These are phyloP conservation scores for Aspergillus ellipticus DNA, from an alignment of 495 filamentous ascomycete species.

Conservation along the genomic window DNA sequence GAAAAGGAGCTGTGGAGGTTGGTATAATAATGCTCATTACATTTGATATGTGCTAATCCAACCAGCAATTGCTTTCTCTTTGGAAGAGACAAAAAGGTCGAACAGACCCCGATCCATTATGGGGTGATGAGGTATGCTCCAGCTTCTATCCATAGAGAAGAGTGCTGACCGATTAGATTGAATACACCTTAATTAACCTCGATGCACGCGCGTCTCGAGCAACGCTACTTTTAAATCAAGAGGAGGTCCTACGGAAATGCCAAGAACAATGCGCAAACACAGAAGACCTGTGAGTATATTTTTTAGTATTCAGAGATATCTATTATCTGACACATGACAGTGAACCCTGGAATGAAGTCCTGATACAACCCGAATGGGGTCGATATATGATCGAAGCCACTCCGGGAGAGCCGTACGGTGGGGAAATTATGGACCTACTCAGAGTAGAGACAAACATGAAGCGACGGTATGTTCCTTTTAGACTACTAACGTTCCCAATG, in stretches of 20 bases:
- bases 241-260: background rate
- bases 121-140: slow-evolving; percentile 1
- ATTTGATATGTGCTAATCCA: background rate
- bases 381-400: slow-evolving; percentile 1
- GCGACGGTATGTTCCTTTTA: background rate
- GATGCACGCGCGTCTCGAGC: background rate
- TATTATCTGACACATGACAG: background rate
- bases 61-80: background rate
- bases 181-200: background rate
- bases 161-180: background rate
- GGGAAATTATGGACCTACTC: background rate
- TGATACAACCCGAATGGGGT: background rate
- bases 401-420: background rate
- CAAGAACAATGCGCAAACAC: background rate
- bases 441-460: background rate
- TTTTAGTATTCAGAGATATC: background rate
- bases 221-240: background rate
- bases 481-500: background rate
- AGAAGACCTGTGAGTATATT: background rate
- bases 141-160: background rate
- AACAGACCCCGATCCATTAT: background rate
- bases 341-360: background rate
- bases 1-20: background rate
- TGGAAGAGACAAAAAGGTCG: background rate
- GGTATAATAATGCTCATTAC: background rate